Conservation (phyloP, 2,329 filamentous ascomycete species). For the Xylaria sp. region DNA sequence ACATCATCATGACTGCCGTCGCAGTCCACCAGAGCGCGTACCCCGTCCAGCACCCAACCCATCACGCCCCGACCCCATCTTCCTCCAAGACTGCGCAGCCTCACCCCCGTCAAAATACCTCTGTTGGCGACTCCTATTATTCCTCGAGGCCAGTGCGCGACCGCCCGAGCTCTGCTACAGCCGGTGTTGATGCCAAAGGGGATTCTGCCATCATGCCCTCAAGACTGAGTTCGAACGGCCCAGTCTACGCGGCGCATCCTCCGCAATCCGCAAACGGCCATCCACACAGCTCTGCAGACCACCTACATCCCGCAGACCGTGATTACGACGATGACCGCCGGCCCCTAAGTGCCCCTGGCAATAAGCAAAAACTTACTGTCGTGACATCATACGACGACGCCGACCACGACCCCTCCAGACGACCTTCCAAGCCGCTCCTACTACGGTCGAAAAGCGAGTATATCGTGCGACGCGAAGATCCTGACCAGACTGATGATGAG, state of each 20-base stretch:
- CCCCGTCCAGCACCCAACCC: conserved; percentile 22
- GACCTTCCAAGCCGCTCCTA: conserved; percentile 53
- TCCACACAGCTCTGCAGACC: conserved; percentile 27
- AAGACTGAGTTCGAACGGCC: conserved; percentile 21
- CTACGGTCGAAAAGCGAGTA: conserved; percentile 62
- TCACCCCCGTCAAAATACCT: conserved; percentile 1
- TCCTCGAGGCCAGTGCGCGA: conserved; percentile 14
- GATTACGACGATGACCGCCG: conserved; percentile 34
- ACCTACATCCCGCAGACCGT: conserved; percentile 27
- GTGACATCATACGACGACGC: conserved; percentile 36
- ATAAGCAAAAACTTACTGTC: conserved; percentile 38
- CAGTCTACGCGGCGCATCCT: conserved; percentile 16
- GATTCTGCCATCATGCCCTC: conserved; percentile 27
- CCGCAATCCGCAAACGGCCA: conserved; percentile 22
- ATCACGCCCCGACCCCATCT: conserved; percentile 21
- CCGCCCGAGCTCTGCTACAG: conserved; percentile 4
- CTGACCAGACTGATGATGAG: conserved; percentile 49
- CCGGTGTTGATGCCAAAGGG: conserved; percentile 13
- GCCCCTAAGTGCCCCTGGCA: conserved; percentile 50
- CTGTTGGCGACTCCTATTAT: conserved; percentile 10
- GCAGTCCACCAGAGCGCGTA: conserved; percentile 32
- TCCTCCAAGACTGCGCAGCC: conserved; percentile 15
- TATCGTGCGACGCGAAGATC: conserved; percentile 44
- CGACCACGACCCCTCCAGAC: conserved; percentile 41
- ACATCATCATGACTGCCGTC: conserved; percentile 34